These are phyloP conservation scores for Gynostemma pentaphyllum DNA, from an alignment of 306 rosid species.

Conservation along the genomic window DNA sequence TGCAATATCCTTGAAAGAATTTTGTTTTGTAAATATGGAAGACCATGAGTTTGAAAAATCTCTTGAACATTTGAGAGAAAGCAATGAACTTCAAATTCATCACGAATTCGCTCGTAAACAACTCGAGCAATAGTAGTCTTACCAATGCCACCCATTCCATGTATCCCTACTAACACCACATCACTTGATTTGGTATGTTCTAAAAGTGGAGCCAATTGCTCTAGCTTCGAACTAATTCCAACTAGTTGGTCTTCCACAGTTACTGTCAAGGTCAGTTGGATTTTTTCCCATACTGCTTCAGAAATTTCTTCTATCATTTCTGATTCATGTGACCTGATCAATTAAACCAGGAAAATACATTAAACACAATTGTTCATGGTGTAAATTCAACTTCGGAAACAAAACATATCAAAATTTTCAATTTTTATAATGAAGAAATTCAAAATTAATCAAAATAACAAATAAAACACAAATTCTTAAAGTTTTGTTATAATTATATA, in stretches of 20 bases:
- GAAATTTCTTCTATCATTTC: constrained; percentile 2
- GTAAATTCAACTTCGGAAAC: background rate
- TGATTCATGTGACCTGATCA: constrained; percentile 4
- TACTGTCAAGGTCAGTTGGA: background rate
- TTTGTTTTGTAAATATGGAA: background rate
- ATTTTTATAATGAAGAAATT: no score
- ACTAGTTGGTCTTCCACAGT: background rate
- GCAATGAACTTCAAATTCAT: constrained; percentile 4
- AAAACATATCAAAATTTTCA: background rate
- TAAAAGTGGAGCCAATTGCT: background rate
- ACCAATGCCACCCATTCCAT: constrained; percentile 11
- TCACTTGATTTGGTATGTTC: background rate
- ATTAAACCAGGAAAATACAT: background rate
- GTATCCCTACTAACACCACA: background rate
- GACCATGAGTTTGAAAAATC: background rate
- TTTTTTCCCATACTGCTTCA: background rate
- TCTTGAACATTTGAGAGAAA: constrained; percentile 9
- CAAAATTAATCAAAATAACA: no score
- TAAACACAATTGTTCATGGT: background rate
- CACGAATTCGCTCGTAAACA: background rate
- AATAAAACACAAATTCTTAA: no score
- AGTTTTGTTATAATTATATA: no score
- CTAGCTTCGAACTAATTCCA: background rate
- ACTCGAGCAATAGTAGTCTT: constrained; percentile 13
- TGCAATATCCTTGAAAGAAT: background rate